Evolutionary conservation across 2,329 filamentous ascomycete genomes (phyloP), one percentile per base, ranked within the genome.

Genomic region (Elsinoe necatrix): DNA sequence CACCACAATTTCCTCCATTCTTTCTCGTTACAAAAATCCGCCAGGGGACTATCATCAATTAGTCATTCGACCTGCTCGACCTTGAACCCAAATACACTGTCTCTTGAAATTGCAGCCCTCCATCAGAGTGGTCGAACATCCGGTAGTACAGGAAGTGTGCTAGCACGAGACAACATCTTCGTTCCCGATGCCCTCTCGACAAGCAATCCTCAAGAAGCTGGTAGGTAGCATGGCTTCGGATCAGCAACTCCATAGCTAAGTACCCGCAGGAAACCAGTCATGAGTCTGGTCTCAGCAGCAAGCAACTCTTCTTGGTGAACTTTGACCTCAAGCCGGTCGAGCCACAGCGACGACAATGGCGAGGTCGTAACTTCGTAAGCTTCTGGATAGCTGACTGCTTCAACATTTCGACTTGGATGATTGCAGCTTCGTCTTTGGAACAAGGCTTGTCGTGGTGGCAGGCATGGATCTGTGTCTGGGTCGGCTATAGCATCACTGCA

Each of bases 241-340:
- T 42, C 9, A 3, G 5, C 41, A 9, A 23, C n/a, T 42, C 16
- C 16, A 25, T n/a, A 11, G 11, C 34, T 9, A 39, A 20, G 1
- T 25, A 7, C 2, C 14, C 20, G 8, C 18, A 52, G 48, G 48
- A 52, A 39, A 52, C 48, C 4, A 23, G 23, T 18, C 48, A 80
- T 56, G 90, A 95, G 71, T 81, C 85, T 1, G 89, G 88, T 45
- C 78, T 96, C 65, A 87, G 84, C 6, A 84, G 80, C 55, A 80
- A 84, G 14, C 88, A 95, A 75, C 76, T 95, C 63, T 90, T 95
- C 85, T 80, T 96, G 68, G 87, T 83, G 63, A 95, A 95, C 70
- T 73, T 88, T 42, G 55, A 66, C 57, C 54, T 64, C 54, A 65
- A 67, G 57, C 70, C 83, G 65, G 89, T 96, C 54, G 89, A 95